Percentiles rank a stretch among this genome's conserved stretches.
These are phyloP conservation scores for Thraustotheca clavata DNA, from an alignment of 352 stramenopile genomes.

Conservation along the genomic window DNA sequence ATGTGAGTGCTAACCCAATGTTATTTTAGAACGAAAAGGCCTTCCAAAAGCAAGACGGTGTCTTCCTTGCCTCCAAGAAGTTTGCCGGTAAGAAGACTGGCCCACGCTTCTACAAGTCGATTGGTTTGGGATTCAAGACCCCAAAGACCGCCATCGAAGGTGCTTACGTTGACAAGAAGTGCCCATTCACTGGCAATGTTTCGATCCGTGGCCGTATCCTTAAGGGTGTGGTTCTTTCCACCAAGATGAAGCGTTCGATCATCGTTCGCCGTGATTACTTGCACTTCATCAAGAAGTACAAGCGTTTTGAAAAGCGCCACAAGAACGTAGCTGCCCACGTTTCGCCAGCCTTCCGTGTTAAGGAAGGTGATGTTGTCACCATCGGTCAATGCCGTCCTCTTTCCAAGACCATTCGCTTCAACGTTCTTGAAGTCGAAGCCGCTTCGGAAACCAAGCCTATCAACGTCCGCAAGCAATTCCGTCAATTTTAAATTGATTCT, in stretches of 20 bases:
- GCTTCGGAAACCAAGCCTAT: conserved; percentile 93
- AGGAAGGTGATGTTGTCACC: conserved; percentile 99
- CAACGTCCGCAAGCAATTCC: conserved; percentile 99
- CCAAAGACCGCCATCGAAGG: conserved; percentile 91
- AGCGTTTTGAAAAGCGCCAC: conserved; percentile 99
- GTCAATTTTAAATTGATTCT: conserved; percentile 90
- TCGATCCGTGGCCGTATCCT: conserved; percentile 98
- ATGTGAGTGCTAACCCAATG: conserved; percentile 16
- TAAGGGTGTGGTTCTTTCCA: conserved; percentile 98
- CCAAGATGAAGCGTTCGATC: conserved; percentile 99
- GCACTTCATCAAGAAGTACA: conserved; percentile 99
- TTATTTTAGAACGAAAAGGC: conserved; percentile 93
- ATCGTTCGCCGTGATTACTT: conserved; percentile 99
- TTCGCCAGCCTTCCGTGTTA: conserved; percentile 96
- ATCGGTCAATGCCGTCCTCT: conserved; percentile 99
- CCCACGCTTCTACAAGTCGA: conserved; percentile 94
- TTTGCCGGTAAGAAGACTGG: conserved; percentile 91
- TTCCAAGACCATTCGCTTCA: conserved; percentile 99
- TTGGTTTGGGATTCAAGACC: conserved; percentile 99
- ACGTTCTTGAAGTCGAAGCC: conserved; percentile 97
- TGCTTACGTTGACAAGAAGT: conserved; percentile 99
- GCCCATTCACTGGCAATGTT: conserved; percentile 99
- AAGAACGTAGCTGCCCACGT: conserved; percentile 99
- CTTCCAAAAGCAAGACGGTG: conserved; percentile 99
- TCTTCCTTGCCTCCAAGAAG: conserved; percentile 97